A percentile compares a stretch with the other conserved stretches of the same genome.
Conservation (phyloP, 371 early-diverging fungal species). For the Saksenaea oblongispora region DNA sequence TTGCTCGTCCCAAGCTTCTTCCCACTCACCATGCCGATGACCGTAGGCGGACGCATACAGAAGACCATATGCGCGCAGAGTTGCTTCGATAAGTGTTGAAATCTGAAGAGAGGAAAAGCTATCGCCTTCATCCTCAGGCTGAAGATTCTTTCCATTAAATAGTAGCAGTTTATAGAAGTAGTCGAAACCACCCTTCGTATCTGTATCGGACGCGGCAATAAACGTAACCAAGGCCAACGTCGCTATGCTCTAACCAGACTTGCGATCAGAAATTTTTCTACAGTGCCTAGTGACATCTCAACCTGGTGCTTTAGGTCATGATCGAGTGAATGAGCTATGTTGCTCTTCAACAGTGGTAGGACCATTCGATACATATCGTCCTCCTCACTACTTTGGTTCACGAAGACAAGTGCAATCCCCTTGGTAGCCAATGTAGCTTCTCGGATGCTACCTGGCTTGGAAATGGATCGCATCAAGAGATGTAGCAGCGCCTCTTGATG, state of each 20-base stretch:
- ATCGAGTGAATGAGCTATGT: slow-evolving; percentile 35
- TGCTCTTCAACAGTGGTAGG: slow-evolving; percentile 46
- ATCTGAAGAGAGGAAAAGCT: slow-evolving; percentile 15
- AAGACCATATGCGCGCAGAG: slow-evolving; percentile 46
- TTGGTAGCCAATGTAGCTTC: slow-evolving; percentile 60
- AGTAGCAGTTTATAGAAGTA: slow-evolving; percentile 32
- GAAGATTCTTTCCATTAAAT: slow-evolving; percentile 21
- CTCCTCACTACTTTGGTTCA: slow-evolving; percentile 53
- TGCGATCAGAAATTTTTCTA: background rate
- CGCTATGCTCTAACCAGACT: slow-evolving; percentile 37
- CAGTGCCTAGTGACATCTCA: slow-evolving; percentile 13
- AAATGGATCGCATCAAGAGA: slow-evolving; percentile 54
- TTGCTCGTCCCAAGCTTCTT: slow-evolving; percentile 45
- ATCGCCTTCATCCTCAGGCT: slow-evolving; percentile 20
- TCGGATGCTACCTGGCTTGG: slow-evolving; percentile 50
- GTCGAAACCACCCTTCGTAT: slow-evolving; percentile 38
- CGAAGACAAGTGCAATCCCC: slow-evolving; percentile 60
- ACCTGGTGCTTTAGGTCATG: slow-evolving; percentile 45
- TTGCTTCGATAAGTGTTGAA: slow-evolving; percentile 28
- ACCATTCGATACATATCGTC: slow-evolving; percentile 58
- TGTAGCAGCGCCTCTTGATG: slow-evolving; percentile 42
- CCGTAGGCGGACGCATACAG: slow-evolving; percentile 52
- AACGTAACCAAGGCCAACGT: slow-evolving; percentile 59
- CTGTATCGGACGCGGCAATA: slow-evolving; percentile 56
- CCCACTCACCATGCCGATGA: slow-evolving; percentile 30